Percentiles rank a stretch among this genome's conserved stretches.
These are phyloP conservation scores for Colletotrichum musicola DNA, from an alignment of 2,329 filamentous ascomycete genomes.

Conservation along the genomic window DNA sequence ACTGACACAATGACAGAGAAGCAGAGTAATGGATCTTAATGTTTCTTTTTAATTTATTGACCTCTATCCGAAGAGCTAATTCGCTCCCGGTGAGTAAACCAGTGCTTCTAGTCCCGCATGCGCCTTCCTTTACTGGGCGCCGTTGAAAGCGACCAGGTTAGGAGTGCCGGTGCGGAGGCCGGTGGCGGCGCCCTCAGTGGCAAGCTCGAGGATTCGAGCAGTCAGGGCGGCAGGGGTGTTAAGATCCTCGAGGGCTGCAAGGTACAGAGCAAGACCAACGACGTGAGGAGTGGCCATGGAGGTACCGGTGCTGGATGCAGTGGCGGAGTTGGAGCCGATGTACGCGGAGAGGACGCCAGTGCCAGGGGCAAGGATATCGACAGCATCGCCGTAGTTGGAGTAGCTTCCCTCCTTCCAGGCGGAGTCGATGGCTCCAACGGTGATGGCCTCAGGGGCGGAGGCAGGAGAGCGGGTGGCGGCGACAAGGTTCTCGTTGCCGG, in stretches of 20 bases:
- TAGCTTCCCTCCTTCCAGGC: slow-evolving; percentile 56
- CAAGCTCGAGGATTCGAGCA: slow-evolving; percentile 58
- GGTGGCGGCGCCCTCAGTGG: slow-evolving; percentile 55
- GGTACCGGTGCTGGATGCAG: slow-evolving; percentile 58
- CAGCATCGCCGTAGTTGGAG: slow-evolving; percentile 61
- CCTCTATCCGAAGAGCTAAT: no score
- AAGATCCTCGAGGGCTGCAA: slow-evolving; percentile 50
- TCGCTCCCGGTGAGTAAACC: no score
- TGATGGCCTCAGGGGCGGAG: slow-evolving; percentile 60
- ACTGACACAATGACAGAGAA: no score
- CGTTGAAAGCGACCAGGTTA: slow-evolving; percentile 70
- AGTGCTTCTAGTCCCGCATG: no score
- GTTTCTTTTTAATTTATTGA: no score
- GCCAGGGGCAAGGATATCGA: slow-evolving; percentile 66
- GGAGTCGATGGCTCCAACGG: slow-evolving; percentile 62
- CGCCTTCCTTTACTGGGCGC: slow-evolving; percentile 40
- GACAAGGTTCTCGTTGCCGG: slow-evolving; percentile 62
- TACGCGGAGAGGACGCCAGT: slow-evolving; percentile 59
- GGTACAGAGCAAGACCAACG: slow-evolving; percentile 41
- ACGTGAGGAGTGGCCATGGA: slow-evolving; percentile 44
- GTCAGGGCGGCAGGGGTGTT: slow-evolving; percentile 60
- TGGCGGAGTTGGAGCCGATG: slow-evolving; percentile 55
- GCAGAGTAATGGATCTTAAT: no score
- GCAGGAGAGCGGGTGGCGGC: slow-evolving; percentile 59
- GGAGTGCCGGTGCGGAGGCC: slow-evolving; percentile 57